Conservation (phyloP, 176 grass and related monocot species). For the Ampelocalamus luodianensis region DNA sequence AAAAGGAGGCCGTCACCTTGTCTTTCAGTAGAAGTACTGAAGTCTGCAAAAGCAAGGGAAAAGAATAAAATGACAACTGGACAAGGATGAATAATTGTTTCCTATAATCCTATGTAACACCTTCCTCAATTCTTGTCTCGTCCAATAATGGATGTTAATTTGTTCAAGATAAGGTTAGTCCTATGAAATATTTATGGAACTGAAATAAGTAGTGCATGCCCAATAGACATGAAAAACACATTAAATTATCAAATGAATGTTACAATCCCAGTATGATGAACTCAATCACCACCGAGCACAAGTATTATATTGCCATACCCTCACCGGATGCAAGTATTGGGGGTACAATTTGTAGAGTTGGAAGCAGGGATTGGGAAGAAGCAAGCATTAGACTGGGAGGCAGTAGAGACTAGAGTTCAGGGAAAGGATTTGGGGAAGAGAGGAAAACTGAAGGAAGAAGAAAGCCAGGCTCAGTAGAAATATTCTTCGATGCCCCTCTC, state of each 20-base stretch:
- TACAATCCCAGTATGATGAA: too few relatives aligned
- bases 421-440: too few relatives aligned
- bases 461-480: too few relatives aligned
- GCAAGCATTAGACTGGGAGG: too few relatives aligned
- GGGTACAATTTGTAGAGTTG: too few relatives aligned
- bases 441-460: too few relatives aligned
- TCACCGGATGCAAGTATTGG: too few relatives aligned
- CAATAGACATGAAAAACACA: background rate
- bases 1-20: slow-evolving; percentile 56
- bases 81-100: background rate
- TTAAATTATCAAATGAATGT: background rate
- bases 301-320: too few relatives aligned
- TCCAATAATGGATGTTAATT: background rate
- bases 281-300: too few relatives aligned
- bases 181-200: background rate
- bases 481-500: too few relatives aligned
- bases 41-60: background rate
- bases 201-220: background rate
- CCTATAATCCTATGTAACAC: background rate
- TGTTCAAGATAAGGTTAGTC: background rate
- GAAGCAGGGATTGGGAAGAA: too few relatives aligned
- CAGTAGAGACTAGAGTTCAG: too few relatives aligned
- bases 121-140: background rate
- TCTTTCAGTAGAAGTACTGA: slow-evolving; percentile 41
- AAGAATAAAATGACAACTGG: background rate